phyloP scores from a whole-genome alignment of 257 asterid genomes.

The Jacaranda copaia region DNA sequence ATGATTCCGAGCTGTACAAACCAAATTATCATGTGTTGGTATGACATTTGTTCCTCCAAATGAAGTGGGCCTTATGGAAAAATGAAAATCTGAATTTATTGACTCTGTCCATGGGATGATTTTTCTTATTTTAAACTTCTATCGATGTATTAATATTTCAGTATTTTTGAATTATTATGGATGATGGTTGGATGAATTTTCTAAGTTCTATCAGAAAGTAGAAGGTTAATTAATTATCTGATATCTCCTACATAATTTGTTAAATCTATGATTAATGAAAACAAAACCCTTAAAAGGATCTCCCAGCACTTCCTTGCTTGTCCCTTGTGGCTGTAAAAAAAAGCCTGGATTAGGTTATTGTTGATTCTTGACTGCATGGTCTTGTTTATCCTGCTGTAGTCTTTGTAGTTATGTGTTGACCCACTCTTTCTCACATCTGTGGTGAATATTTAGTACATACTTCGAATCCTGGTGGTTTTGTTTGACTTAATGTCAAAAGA shows the following conservation, averaged over 20 bases:
- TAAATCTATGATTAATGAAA: neutral
- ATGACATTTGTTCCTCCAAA: too few species aligned
- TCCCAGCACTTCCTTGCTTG: neutral
- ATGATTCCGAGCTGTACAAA: too few species aligned
- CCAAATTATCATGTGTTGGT: too few species aligned
- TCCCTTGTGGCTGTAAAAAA: conserved; percentile 24
- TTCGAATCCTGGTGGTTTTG: conserved; percentile 19
- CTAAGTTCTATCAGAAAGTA: neutral
- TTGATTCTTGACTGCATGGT: neutral
- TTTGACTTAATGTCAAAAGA: conserved; percentile 12
- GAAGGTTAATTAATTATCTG: neutral
- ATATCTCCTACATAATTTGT: conserved; percentile 1
- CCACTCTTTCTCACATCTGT: conserved; percentile 2
- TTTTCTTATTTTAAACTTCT: too few species aligned
- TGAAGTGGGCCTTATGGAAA: too few species aligned
- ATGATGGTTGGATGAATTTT: too few species aligned
- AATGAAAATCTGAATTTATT: too few species aligned
- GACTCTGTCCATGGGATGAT: too few species aligned
- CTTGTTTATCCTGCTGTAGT: conserved; percentile 19
- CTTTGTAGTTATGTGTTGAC: conserved; percentile 12
- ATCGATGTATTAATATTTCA: too few species aligned
- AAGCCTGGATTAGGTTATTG: neutral
- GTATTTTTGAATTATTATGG: too few species aligned
- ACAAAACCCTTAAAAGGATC: neutral
- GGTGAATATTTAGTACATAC: neutral